Evolutionary conservation across 306 rosid species (phyloP).

Genomic region (Delonix regia): DNA sequence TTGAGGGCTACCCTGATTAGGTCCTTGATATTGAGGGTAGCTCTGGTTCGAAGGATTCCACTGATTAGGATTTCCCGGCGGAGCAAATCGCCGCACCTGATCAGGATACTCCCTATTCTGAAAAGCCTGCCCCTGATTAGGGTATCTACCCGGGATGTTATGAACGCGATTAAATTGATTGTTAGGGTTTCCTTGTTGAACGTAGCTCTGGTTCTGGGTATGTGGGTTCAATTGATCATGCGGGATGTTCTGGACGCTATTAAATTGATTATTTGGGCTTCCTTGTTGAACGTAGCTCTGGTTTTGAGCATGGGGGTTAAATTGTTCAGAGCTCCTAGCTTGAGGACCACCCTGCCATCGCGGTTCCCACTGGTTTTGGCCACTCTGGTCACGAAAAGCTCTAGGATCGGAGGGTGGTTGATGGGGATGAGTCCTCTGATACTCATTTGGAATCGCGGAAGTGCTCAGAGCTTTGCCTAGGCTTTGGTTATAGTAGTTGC

Average conservation of each 20-base stretch:
- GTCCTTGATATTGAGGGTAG: slow-evolving; percentile 13
- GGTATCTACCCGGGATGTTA: slow-evolving; percentile 16
- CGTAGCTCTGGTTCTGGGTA: background rate
- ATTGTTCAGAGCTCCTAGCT: slow-evolving; percentile 8
- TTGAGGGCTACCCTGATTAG: slow-evolving; percentile 31
- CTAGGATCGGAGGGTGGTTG: slow-evolving; percentile 53
- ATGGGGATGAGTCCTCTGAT: slow-evolving; percentile 41
- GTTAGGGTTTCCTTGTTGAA: background rate
- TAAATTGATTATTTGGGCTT: background rate
- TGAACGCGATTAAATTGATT: slow-evolving; percentile 1
- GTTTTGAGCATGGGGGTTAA: background rate
- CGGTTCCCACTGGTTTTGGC: slow-evolving; percentile 39
- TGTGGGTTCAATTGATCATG: background rate
- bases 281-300: background rate
- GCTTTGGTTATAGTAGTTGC: slow-evolving; percentile 8
- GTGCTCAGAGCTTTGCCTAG: slow-evolving; percentile 52
- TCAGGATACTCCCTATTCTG: background rate
- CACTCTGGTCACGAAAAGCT: slow-evolving; percentile 26
- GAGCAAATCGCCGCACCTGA: slow-evolving; percentile 11
- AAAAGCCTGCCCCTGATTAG: slow-evolving; percentile 3
- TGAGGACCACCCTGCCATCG: slow-evolving; percentile 27
- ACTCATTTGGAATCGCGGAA: slow-evolving; percentile 56
- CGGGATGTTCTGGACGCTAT: slow-evolving; percentile 7
- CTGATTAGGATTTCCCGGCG: slow-evolving; percentile 35
- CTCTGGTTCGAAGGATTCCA: slow-evolving; percentile 37